Evolutionary conservation across 176 grass and related monocot genomes (phyloP), one percentile per base, ranked within the genome.

Genomic region (Oryza rufipogon): DNA sequence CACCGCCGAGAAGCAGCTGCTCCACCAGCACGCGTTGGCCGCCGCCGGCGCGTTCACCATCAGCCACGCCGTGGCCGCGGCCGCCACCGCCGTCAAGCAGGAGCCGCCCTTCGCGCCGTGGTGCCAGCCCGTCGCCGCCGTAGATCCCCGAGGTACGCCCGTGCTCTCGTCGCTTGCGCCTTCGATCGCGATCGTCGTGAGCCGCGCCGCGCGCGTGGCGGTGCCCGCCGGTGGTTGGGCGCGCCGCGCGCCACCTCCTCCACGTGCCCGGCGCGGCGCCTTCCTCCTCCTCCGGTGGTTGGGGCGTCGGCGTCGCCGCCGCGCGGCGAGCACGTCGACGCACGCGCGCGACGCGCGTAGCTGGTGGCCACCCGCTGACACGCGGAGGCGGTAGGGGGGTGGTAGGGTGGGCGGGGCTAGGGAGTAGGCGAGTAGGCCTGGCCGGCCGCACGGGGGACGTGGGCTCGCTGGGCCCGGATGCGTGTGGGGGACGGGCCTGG

Each of bases 31-130:
- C 75, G 81, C 89, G 74, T 78, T 87, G 12, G 91, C 91, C 79
- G 93, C 84, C 34, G 84, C 91, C 61, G 93, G 86, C 26, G 84
- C 91, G 63, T 93, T 89, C 81, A 89, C 69, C 88, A 91, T 96
- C 74, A 89, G 83, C 83, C 86, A 80, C 67, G 82, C 82, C 17
- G 32, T 2, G 33, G 33, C 78, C 16, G 17, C 39, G 65, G 16
- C 68, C 28, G 17, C 71, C 44, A 30, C 28, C 28, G 81, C 60
- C 30, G 76, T 85, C 80, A 87, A 84, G 77, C 78, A 76, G 84
- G 81, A 88, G 85, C 65, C 32, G 30, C 86, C 90, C 7, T 89
- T 87, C 66, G 80, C 83, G 23, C 73, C 88, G 25, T 91, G 88
- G 91, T 86, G 68, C 68, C 81, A 85, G 34, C 58, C 78, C 17